Conservation (phyloP, 192 early-diverging fungal genomes). For the Neocallimastix lanati region DNA sequence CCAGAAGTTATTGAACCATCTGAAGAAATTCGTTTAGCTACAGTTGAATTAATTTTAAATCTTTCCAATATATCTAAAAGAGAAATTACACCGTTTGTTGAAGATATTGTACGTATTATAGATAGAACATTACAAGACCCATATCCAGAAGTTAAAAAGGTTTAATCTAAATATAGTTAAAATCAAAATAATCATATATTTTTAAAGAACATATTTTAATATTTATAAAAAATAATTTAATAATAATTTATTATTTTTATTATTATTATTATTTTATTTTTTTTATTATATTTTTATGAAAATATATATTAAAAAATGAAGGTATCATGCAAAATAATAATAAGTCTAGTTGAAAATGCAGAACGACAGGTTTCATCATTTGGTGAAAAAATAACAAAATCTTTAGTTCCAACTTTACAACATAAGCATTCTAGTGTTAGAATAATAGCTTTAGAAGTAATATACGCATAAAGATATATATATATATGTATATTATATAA, state of each 20-base stretch:
- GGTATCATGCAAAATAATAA: conserved; percentile 25
- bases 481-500: conserved; percentile 1
- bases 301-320: neutral
- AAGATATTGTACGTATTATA: conserved; percentile 22
- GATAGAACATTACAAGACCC: conserved; percentile 15
- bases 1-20: conserved; percentile 22
- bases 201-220: no score
- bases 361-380: conserved; percentile 7
- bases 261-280: no score
- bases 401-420: conserved; percentile 14
- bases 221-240: no score
- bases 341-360: conserved; percentile 7
- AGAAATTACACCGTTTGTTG: conserved; percentile 23
- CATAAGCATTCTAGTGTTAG: conserved; percentile 32
- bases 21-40: conserved; percentile 27
- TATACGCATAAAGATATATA: no score
- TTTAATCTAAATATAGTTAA: no score
- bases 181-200: no score
- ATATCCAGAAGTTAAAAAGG: conserved; percentile 36
- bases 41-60: conserved; percentile 10
- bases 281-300: no score
- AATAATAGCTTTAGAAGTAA: conserved; percentile 9
- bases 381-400: conserved; percentile 14
- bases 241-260: neutral
- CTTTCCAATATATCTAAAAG: conserved; percentile 6